phyloP scores from a whole-genome alignment of 2,329 filamentous ascomycete genomes.

The Coniochaeta sp. region DNA sequence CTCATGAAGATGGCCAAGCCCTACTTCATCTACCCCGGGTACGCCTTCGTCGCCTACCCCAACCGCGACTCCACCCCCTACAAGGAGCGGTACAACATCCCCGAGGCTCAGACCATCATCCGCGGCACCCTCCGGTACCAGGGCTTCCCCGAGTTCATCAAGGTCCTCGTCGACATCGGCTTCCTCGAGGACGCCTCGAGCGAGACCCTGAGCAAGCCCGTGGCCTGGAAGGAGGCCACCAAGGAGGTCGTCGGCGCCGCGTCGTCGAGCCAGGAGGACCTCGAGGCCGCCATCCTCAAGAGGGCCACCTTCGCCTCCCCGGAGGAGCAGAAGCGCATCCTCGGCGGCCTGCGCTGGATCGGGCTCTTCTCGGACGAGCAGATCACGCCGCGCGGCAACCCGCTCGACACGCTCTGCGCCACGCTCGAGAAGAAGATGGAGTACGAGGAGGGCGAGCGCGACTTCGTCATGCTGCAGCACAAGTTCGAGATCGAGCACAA shows the following conservation, averaged over 20 bases:
- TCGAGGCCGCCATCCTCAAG: conserved; percentile 64
- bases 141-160: conserved; percentile 88
- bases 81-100: conserved; percentile 84
- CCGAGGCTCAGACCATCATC: conserved; percentile 82
- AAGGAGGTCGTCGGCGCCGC: conserved; percentile 65
- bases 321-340: conserved; percentile 63
- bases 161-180: conserved; percentile 78
- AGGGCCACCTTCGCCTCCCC: conserved; percentile 66
- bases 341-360: conserved; percentile 65
- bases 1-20: conserved; percentile 86
- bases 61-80: conserved; percentile 88
- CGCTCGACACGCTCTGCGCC: conserved; percentile 85
- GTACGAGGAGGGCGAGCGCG: conserved; percentile 74
- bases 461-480: conserved; percentile 76
- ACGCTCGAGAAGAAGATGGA: conserved; percentile 88
- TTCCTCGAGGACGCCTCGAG: conserved; percentile 71
- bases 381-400: conserved; percentile 68
- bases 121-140: conserved; percentile 74
- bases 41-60: conserved; percentile 83
- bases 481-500: conserved; percentile 79
- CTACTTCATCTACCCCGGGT: conserved; percentile 82
- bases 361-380: conserved; percentile 60
- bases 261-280: conserved; percentile 60
- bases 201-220: conserved; percentile 57
- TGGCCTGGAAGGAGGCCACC: conserved; percentile 81